Conservation (phyloP, 352 stramenopile genomes). For the Globisporangium mamillatum region DNA sequence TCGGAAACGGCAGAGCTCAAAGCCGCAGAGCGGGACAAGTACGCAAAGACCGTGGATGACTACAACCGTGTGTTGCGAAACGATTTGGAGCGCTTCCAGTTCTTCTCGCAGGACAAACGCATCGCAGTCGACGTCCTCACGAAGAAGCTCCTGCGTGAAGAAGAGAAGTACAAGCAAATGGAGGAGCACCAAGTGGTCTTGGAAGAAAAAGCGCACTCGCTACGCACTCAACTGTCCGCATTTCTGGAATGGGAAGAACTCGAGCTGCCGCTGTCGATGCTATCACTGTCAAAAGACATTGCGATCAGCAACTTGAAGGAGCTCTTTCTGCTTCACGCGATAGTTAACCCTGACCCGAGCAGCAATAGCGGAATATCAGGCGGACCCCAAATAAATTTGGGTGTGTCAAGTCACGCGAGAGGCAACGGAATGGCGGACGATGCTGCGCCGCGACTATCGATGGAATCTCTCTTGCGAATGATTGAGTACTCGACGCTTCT, state of each 20-base stretch:
- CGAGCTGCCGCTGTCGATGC: constrained; percentile 40
- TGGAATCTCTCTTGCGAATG: constrained; percentile 45
- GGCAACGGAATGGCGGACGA: constrained; percentile 3
- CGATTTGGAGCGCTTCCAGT: constrained; percentile 75
- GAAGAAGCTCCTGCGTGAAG: constrained; percentile 71
- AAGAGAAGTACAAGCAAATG: constrained; percentile 58
- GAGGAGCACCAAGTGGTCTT: constrained; percentile 55
- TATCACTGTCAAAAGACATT: constrained; percentile 51
- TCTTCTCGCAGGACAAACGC: constrained; percentile 75
- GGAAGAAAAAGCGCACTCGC: constrained; percentile 41
- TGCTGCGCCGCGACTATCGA: constrained; percentile 27
- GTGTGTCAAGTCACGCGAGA: neutral
- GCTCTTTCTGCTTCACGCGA: constrained; percentile 48
- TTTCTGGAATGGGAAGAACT: constrained; percentile 59
- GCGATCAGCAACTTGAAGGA: constrained; percentile 45
- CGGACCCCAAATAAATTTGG: neutral
- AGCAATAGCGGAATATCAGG: neutral
- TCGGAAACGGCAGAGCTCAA: constrained; percentile 54
- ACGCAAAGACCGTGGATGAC: constrained; percentile 61
- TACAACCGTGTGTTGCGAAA: constrained; percentile 71
- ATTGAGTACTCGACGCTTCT: constrained; percentile 41
- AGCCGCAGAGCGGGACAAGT: constrained; percentile 55
- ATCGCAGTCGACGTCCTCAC: constrained; percentile 73
- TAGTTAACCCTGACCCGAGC: neutral
- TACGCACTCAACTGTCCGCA: constrained; percentile 43